These are phyloP conservation scores for Xylaria polymorpha DNA, from an alignment of 2,329 filamentous ascomycete species.

Conservation along the genomic window DNA sequence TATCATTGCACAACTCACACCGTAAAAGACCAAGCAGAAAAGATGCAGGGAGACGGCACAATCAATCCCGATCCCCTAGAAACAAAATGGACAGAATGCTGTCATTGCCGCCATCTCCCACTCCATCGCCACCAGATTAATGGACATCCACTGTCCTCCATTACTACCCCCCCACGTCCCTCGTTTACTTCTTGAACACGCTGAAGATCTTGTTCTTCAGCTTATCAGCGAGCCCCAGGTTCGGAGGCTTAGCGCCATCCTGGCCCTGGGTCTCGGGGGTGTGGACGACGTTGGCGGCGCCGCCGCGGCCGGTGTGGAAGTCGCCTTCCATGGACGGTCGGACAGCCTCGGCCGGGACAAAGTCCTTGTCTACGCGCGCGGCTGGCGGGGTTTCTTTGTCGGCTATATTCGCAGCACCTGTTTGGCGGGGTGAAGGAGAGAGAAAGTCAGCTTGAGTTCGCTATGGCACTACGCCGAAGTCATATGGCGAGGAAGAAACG, in stretches of 20 bases:
- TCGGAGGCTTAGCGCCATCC: constrained; percentile 44
- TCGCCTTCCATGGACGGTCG: constrained; percentile 61
- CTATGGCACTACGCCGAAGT: too few relatives aligned
- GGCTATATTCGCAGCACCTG: constrained; percentile 69
- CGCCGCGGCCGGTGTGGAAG: constrained; percentile 70
- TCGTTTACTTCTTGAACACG: constrained; percentile 58
- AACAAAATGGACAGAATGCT: constrained; percentile 22
- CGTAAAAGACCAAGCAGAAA: neutral
- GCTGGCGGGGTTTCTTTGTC: constrained; percentile 56
- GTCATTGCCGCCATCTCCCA: constrained; percentile 6
- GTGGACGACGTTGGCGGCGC: constrained; percentile 67
- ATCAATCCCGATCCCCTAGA: neutral
- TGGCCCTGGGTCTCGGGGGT: constrained; percentile 43
- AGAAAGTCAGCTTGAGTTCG: constrained; percentile 9
- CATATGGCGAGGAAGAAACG: neutral
- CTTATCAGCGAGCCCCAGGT: constrained; percentile 64
- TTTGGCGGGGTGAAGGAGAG: neutral
- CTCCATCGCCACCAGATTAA: neutral
- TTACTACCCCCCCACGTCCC: neutral
- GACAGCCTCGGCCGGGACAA: constrained; percentile 64
- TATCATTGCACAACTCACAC: constrained; percentile 33
- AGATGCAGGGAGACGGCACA: neutral
- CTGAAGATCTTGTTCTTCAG: constrained; percentile 67
- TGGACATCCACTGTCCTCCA: neutral
- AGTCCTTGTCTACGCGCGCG: constrained; percentile 62